Evolutionary conservation across 805 yeast genomes (phyloP), one percentile per base, ranked within the genome.

Genomic region (Schwanniomyces sp.): DNA sequence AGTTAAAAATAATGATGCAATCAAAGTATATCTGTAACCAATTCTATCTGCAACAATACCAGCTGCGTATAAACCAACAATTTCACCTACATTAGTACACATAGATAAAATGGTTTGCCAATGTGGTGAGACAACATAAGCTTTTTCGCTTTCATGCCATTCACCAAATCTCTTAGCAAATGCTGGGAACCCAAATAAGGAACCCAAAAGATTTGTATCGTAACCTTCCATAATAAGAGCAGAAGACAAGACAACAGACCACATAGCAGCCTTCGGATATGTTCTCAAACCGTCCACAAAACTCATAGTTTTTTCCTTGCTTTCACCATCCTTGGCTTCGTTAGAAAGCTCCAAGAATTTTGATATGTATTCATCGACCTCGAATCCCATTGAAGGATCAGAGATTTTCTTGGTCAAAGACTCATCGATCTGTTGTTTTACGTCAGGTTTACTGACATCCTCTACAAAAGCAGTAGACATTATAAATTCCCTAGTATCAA

Each of bases 191-290:
- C 64, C 67, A 52, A 63, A 70, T 55, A 70, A 61, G 34, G 70
- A 62, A 47, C 56, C 55, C 42, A 70, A 58, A 45, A 70, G 59
- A 47, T 59, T 67, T 16, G 63, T 53, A 46, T 70, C 75, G 54
- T 67, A 70, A 45, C 75, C 75, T 53, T 70, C 75, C 75, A 70
- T 70, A 44, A 70, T 54, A 43, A 70, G 59, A 40, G 74, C 72
- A n/a, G 69, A 42, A 5, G 45, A 42, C 14, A 42, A 28, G 11
- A 42, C n/a, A 14, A 42, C 16, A 5, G 45, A 42, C 45, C 45
- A 42, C 7, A 28, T n/a, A 9, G 45, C 45, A 9, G 45, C 45
- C 45, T 61, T 61, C 1, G 74, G 74, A 55, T 66, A 70, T 6
- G 74, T 67, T 46, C 51, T 62, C 30, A 70, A 45, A 43, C 71